These are phyloP conservation scores for Rhytidhysteron rufulum DNA, from an alignment of 2,329 filamentous ascomycete genomes.

Conservation along the genomic window DNA sequence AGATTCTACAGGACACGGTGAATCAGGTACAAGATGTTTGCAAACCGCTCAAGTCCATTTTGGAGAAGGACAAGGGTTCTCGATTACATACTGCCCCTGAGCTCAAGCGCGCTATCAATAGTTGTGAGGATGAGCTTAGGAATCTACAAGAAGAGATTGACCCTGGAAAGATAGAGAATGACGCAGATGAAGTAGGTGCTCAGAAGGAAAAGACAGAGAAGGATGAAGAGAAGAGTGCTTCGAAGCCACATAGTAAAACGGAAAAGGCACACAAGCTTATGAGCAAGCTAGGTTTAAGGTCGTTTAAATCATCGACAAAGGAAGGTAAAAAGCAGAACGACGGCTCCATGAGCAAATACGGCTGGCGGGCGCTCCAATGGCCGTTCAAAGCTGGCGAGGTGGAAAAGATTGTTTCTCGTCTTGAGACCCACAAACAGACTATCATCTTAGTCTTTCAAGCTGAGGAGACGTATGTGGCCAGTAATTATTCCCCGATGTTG, in stretches of 20 bases:
- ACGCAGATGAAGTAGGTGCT: too few species aligned
- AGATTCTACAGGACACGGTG: slow-evolving; percentile 27
- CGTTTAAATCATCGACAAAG: too few species aligned
- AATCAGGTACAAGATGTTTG: slow-evolving; percentile 20
- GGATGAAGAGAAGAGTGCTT: too few species aligned
- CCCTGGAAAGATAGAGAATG: too few species aligned
- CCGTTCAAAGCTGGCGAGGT: slow-evolving; percentile 31
- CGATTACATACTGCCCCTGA: slow-evolving; percentile 22
- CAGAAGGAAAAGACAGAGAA: too few species aligned
- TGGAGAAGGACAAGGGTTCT: slow-evolving; percentile 19
- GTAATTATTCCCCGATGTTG: not conserved
- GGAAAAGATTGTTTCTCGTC: slow-evolving; percentile 17
- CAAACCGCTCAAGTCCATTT: slow-evolving; percentile 19
- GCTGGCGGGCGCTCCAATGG: slow-evolving; percentile 34
- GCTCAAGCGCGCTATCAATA: slow-evolving; percentile 14
- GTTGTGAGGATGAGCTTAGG: slow-evolving; percentile 13
- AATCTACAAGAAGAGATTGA: slow-evolving; percentile 3
- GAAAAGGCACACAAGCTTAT: slow-evolving; percentile 16
- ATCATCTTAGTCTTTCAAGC: slow-evolving; percentile 25
- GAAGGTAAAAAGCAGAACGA: too few species aligned
- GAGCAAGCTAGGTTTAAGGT: too few species aligned
- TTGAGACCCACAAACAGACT: slow-evolving; percentile 18
- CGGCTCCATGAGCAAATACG: slow-evolving; percentile 27
- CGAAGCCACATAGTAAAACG: slow-evolving; percentile 10
- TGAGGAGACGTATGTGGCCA: slow-evolving; percentile 24